Base-by-base conservation (phyloP, 305 asterid genomes). In the Fraxinus paxiana region DNA sequence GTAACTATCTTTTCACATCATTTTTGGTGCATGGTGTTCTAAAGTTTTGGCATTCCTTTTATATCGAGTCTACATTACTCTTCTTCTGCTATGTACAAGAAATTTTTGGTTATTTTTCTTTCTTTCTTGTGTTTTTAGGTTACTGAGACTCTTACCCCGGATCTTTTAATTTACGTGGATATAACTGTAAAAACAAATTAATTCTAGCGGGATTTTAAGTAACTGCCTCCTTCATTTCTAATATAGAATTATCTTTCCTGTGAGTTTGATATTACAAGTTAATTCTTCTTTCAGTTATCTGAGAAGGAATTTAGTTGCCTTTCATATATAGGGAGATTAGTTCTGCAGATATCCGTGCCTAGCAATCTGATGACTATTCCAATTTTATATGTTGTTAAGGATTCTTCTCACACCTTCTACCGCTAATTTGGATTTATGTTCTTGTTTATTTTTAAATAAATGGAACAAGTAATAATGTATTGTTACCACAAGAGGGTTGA, bases 1-100 rank as follows among this genome's bases (percentile, higher is more conserved):
- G 99, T 96, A 87, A 79, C 77, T 77, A 75, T 80, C 78, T 72
- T 75, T 67, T 67, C 70, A 51, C 82, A 28, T 46, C 17, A 10
- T 79, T 38, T 82, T 71, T 70, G 69, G 73, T 77, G 20, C 56
- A 54, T 81, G 78, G 18, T 77, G 8, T 12, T 73, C 35, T 13
- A 34, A 7, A 35, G n/a, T 31, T 13, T 28, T 73, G 22, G 24
- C 63, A 38, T 75, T 65, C 67, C 43, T 33, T 34, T 75, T 10
- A 37, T 54, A 46, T 12, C 41, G 28, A 37, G 7, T 59, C 10
- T 5, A 54, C 37, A 10, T 54, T 4, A 24, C 31, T 34, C 73
- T 18, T 10, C 26, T 15, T 37, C 61, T 48, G 71, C 41, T 75
- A 54, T 51, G 26, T 61, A 15, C 8, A 31, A 31, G 69, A 63